These are phyloP conservation scores for Backusella mclennaniae DNA, from an alignment of 192 early-diverging fungal genomes.

Conservation along the genomic window DNA sequence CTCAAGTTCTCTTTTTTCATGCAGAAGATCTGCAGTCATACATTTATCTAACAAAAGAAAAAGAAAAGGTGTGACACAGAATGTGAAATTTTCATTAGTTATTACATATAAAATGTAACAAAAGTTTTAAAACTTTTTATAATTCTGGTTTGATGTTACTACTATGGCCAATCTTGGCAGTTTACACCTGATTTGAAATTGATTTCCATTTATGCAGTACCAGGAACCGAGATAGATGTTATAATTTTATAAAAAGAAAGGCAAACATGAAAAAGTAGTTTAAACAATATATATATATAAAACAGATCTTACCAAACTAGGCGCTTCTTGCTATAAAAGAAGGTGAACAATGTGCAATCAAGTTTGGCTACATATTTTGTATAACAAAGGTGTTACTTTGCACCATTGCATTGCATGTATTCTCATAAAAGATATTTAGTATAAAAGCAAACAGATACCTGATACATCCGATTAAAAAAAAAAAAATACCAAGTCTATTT, in stretches of 20 bases:
- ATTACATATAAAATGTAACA: neutral
- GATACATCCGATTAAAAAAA: conserved; percentile 4
- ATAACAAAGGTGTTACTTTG: neutral
- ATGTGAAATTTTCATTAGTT: neutral
- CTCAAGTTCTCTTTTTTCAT: neutral
- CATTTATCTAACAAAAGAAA: neutral
- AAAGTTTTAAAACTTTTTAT: neutral
- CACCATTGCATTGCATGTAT: neutral
- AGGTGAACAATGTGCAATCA: neutral
- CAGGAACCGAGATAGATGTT: neutral
- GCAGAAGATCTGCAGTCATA: neutral
- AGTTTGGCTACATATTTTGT: neutral
- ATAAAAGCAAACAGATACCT: neutral
- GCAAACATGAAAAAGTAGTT: neutral
- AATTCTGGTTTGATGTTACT: neutral
- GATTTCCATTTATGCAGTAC: conserved; percentile 2
- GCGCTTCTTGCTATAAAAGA: conserved; percentile 8
- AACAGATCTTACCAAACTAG: neutral
- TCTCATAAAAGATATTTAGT: neutral
- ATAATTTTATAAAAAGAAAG: neutral
- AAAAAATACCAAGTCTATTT: neutral
- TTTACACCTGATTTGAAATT: conserved; percentile 11
- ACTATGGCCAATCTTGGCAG: neutral
- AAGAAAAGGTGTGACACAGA: neutral
- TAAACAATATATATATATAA: neutral